Conservation (phyloP, 768 basidiomycete species). For the Pisolithus marmoratus region DNA sequence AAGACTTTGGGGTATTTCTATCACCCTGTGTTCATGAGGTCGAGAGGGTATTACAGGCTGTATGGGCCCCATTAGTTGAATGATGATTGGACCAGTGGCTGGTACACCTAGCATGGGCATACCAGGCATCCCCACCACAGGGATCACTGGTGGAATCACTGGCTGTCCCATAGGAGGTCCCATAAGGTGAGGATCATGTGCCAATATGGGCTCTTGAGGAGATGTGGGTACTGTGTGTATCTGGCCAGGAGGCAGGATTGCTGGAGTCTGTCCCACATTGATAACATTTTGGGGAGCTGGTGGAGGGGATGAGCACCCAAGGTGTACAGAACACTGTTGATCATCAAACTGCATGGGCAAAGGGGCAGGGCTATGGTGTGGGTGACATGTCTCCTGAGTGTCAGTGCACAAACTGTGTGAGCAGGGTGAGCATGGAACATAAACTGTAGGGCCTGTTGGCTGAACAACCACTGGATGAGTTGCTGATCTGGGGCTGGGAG, state of each 20-base stretch:
- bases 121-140: neutral
- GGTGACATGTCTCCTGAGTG: slow-evolving; percentile 20
- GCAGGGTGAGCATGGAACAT: neutral
- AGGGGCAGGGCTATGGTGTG: slow-evolving; percentile 7
- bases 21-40: slow-evolving; percentile 4
- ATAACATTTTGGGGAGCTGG: slow-evolving; percentile 8
- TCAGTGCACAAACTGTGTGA: slow-evolving; percentile 16
- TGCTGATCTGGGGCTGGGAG: neutral
- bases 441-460: neutral
- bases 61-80: slow-evolving; percentile 9
- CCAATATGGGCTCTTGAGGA: slow-evolving; percentile 1
- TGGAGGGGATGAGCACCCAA: slow-evolving; percentile 1
- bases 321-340: slow-evolving; percentile 9
- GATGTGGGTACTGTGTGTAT: slow-evolving; percentile 2
- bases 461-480: neutral
- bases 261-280: neutral
- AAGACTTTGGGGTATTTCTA: neutral
- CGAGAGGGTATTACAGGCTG: slow-evolving; percentile 8
- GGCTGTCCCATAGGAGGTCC: neutral
- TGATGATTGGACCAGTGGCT: slow-evolving; percentile 8
- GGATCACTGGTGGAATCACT: neutral
- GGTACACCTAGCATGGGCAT: slow-evolving; percentile 3
- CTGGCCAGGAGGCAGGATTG: slow-evolving; percentile 19
- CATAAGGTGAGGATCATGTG: neutral
- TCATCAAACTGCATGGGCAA: slow-evolving; percentile 3